phyloP scores from a whole-genome alignment of 164 flowering plant genomes.

The Cinnamomum micranthum region DNA sequence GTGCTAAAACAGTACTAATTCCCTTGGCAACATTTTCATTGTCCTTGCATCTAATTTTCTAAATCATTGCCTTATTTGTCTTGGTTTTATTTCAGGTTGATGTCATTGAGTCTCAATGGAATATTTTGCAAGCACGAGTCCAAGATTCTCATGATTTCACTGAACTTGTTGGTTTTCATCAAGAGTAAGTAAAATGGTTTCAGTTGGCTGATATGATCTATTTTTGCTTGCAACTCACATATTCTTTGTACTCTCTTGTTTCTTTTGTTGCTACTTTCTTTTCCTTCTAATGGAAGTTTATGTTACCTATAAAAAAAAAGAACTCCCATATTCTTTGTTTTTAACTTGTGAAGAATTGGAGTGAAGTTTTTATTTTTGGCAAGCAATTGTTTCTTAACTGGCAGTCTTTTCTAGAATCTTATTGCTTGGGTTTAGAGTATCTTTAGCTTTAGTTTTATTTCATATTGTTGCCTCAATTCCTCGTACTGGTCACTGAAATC shows the following conservation, averaged over 20 bases:
- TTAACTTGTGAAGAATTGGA: background rate
- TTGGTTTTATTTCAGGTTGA: conserved; percentile 61
- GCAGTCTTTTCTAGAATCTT: background rate
- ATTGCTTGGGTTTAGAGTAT: background rate
- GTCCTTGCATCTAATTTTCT: background rate
- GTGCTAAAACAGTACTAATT: background rate
- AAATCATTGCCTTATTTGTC: background rate
- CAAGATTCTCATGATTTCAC: conserved; percentile 92
- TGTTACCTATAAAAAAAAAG: too few relatives aligned
- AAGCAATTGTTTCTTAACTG: background rate
- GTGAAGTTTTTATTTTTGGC: background rate
- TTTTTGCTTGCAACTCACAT: too few relatives aligned
- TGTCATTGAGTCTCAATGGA: conserved; percentile 99
- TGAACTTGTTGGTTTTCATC: conserved; percentile 91
- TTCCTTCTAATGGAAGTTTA: too few relatives aligned
- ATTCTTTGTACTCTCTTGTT: too few relatives aligned
- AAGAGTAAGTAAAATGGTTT: conserved; percentile 64
- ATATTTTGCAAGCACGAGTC: conserved; percentile 76
- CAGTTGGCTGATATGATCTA: background rate
- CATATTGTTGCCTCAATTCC: too few relatives aligned
- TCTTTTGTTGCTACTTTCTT: too few relatives aligned
- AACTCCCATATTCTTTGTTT: too few relatives aligned
- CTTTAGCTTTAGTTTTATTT: too few relatives aligned
- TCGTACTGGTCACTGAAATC: too few relatives aligned
- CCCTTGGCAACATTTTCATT: background rate